These are phyloP conservation scores for Fusarium xylarioides DNA, from an alignment of 2,329 filamentous ascomycete genomes.

Conservation along the genomic window DNA sequence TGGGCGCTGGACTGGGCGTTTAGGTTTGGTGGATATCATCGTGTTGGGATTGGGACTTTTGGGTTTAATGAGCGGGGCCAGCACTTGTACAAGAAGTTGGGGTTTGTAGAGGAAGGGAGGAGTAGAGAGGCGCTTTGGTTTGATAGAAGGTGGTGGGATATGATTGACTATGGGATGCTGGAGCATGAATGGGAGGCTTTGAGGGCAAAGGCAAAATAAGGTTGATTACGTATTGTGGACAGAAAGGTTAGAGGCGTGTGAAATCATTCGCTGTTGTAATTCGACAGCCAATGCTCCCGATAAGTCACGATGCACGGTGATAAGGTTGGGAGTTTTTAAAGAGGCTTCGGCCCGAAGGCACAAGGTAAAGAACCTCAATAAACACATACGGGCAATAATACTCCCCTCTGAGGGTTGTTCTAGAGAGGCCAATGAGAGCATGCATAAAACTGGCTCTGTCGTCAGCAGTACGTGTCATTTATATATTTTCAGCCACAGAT, in stretches of 20 bases:
- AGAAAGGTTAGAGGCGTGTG: not conserved
- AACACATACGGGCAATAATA: too few relatives aligned
- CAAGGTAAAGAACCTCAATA: too few relatives aligned
- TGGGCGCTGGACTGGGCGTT: conserved; percentile 61
- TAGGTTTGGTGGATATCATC: conserved; percentile 53
- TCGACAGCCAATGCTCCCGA: not conserved
- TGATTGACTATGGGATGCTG: conserved; percentile 49
- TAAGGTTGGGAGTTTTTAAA: too few relatives aligned
- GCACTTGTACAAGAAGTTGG: conserved; percentile 55
- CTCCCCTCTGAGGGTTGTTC: not conserved
- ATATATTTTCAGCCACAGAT: not conserved
- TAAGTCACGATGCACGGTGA: not conserved
- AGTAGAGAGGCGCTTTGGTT: conserved; percentile 54
- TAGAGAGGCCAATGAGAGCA: not conserved
- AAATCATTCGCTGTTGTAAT: not conserved
- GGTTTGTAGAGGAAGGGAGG: conserved; percentile 56
- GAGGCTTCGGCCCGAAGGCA: too few relatives aligned
- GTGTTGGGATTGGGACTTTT: conserved; percentile 52
- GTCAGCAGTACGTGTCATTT: not conserved
- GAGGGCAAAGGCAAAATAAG: not conserved
- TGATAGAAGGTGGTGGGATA: conserved; percentile 53
- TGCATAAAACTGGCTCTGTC: not conserved
- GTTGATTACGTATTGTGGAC: not conserved
- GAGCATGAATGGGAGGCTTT: conserved; percentile 50
- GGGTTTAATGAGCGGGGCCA: conserved; percentile 54